Base-by-base conservation (phyloP, 768 basidiomycete genomes). In the Phlegmacium glaucopus region DNA sequence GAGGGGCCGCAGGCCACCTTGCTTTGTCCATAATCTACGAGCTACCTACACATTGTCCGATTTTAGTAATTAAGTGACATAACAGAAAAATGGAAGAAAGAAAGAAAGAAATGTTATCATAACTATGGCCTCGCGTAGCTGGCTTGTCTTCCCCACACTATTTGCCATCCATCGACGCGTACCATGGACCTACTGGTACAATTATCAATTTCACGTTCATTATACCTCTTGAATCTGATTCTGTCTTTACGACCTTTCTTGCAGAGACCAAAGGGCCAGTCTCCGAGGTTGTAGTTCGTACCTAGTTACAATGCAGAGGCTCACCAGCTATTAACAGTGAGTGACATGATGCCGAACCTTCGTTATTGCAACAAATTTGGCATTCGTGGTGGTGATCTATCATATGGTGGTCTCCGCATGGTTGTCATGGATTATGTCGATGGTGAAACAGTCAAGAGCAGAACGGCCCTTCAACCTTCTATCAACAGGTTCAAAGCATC, bases 281-380 rank as follows among this genome's bases (percentile, higher is more conserved):
- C 37, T 47, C 16, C 8, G 0, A 42, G 18, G 3, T 44, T 26
- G 30, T 59, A 70, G 52, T 71, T 71, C 32, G 64, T 62, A 39
- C 44, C 44, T n/a, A 28, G 39, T 9, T 47, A 47, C 25, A 35
- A n/a, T n/a, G n/a, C n/a, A n/a, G n/a, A n/a, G n/a, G n/a, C n/a
- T n/a, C n/a, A n/a, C n/a, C n/a, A n/a, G n/a, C 59, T 11, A 32
- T 32, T 32, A 13, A 13, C 30, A 32, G 30, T 13, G 30, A 32
- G 13, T 13, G 30, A 13, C 30, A 32, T 32, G 30, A 13, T 13
- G 9, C 30, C 30, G 30, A 32, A 32, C 65, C 60, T 44, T 71
- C 39, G 44, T 49, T 22, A 44, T 17, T 18, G 44, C 11, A 13
- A 18, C 44, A 8, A 9, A 22, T 4, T 12, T 18, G 9, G 16